These are phyloP conservation scores for Colletotrichum chlorophyti DNA, from an alignment of 2,329 filamentous ascomycete genomes.

Conservation along the genomic window DNA sequence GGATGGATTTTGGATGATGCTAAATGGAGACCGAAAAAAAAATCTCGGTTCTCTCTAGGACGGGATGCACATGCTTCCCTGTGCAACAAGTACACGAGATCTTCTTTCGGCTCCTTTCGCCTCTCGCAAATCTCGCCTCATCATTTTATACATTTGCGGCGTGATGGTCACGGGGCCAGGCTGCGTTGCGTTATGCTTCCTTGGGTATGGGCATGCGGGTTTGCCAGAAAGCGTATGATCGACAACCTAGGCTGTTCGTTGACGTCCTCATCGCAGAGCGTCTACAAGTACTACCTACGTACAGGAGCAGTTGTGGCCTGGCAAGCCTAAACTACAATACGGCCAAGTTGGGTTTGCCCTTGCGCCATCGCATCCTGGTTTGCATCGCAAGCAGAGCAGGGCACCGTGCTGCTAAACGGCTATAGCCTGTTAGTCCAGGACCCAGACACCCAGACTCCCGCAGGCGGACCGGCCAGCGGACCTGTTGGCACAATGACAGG, in stretches of 20 bases:
- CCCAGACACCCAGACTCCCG: background rate
- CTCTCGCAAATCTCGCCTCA: no score
- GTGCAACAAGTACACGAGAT: no score
- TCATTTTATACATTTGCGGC: no score
- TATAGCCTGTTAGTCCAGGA: background rate
- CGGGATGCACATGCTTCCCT: no score
- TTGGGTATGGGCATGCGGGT: background rate
- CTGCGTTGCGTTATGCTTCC: no score
- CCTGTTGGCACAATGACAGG: background rate
- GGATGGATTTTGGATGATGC: slow-evolving; percentile 1
- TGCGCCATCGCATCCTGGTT: slow-evolving; percentile 2
- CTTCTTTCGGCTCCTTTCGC: no score
- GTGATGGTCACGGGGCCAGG: no score
- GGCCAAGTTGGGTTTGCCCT: background rate
- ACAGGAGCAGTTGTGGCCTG: no score
- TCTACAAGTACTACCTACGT: no score
- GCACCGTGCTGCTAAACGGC: background rate
- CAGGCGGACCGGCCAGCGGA: slow-evolving; percentile 7
- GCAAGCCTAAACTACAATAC: no score
- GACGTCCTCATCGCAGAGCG: no score
- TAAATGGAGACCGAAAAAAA: slow-evolving; percentile 2
- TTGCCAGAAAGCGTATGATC: background rate
- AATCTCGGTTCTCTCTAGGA: no score
- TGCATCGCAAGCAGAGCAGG: background rate
- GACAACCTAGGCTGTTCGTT: background rate